Conservation (phyloP, 352 stramenopile species). For the Pythium monospermum region DNA sequence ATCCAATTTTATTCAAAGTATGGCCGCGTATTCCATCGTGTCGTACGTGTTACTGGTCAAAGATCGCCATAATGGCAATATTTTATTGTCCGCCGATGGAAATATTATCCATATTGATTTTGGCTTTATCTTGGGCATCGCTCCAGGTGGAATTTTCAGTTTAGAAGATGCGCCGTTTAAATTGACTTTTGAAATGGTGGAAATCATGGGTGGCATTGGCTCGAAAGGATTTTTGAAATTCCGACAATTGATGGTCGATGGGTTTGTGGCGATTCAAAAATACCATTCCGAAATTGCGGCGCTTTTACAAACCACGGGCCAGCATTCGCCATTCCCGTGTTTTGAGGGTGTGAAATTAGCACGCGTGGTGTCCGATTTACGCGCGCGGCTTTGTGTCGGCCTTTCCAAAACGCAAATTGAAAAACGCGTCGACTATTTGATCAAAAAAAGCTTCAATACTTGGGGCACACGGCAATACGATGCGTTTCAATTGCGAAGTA, state of each 20-base stretch:
- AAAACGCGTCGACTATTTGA: constrained; percentile 70
- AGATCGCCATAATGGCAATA: constrained; percentile 99
- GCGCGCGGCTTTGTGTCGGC: constrained; percentile 60
- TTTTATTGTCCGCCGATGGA: constrained; percentile 94
- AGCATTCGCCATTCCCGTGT: constrained; percentile 94
- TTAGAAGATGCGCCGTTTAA: constrained; percentile 99
- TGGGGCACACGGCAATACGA: constrained; percentile 90
- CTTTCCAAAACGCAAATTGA: constrained; percentile 60
- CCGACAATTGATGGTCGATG: constrained; percentile 88
- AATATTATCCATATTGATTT: constrained; percentile 99
- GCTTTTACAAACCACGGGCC: constrained; percentile 93
- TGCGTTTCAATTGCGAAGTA: constrained; percentile 85
- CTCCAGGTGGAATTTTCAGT: constrained; percentile 95
- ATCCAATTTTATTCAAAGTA: constrained; percentile 91
- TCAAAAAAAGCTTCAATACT: constrained; percentile 86
- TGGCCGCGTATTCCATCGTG: constrained; percentile 97
- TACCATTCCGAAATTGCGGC: constrained; percentile 92
- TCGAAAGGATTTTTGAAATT: constrained; percentile 89
- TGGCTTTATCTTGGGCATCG: constrained; percentile 97
- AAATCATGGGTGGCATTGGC: constrained; percentile 91
- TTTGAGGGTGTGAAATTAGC: constrained; percentile 74
- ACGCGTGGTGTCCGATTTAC: constrained; percentile 60
- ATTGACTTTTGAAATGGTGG: constrained; percentile 96
- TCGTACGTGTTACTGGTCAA: constrained; percentile 97
- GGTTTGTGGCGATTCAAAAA: constrained; percentile 92